A percentile compares a stretch with the other conserved stretches of the same genome.
phyloP scores from a whole-genome alignment of 116 monocot species.

The Trichopus zeylanicus region DNA sequence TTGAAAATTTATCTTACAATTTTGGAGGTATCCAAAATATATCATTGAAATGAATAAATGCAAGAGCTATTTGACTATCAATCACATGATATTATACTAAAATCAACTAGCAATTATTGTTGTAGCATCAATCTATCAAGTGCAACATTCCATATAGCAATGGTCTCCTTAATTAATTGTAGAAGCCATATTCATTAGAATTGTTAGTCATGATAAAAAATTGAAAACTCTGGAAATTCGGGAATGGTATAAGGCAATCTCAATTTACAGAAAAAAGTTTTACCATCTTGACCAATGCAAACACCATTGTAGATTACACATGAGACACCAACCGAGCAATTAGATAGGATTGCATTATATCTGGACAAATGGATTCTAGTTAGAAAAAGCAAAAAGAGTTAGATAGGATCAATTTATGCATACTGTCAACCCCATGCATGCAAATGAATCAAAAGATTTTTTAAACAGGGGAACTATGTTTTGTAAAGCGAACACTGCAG shows the following conservation, averaged over 20 bases:
- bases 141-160: no score
- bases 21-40: no score
- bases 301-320: constrained; percentile 69
- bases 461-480: not conserved
- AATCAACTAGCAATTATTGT: no score
- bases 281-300: constrained; percentile 94
- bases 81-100: no score
- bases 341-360: constrained; percentile 65
- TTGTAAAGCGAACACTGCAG: not conserved
- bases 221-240: not conserved
- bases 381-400: not conserved
- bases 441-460: not conserved
- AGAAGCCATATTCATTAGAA: no score
- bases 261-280: not conserved
- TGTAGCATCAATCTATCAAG: no score
- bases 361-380: constrained; percentile 20
- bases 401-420: not conserved
- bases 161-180: no score
- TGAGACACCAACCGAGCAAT: constrained; percentile 68
- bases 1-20: no score
- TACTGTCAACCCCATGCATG: not conserved
- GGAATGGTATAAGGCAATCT: not conserved
- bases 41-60: no score
- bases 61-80: no score
- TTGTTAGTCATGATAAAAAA: not conserved